A percentile compares a stretch with the other conserved stretches of the same genome.
These are phyloP conservation scores for Nitzschia sp. DNA, from an alignment of 108 stramenopile genomes.

Conservation along the genomic window DNA sequence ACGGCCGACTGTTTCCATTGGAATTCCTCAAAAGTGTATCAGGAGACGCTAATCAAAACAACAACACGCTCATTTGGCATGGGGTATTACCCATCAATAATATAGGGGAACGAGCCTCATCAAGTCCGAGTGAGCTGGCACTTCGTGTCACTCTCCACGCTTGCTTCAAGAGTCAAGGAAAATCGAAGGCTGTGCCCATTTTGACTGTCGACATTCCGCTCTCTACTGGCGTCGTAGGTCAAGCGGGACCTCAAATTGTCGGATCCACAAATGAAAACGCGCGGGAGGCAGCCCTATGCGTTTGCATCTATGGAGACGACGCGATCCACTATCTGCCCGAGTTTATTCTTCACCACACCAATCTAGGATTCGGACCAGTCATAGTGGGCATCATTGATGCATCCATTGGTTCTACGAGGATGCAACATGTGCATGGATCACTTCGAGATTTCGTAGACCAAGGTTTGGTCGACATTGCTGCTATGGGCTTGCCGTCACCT, in stretches of 20 bases:
- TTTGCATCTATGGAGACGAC: slow-evolving; percentile 7
- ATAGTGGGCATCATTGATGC: slow-evolving; percentile 16
- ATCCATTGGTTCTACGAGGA: neutral
- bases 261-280: neutral
- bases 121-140: neutral
- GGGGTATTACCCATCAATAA: neutral
- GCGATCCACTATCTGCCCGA: slow-evolving; percentile 10
- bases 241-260: slow-evolving; percentile 21
- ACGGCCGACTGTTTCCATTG: neutral
- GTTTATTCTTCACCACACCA: slow-evolving; percentile 27
- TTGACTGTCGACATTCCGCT: slow-evolving; percentile 28
- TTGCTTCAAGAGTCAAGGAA: neutral
- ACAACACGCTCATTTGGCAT: neutral
- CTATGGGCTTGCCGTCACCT: neutral
- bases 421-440: neutral
- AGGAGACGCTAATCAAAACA: slow-evolving; percentile 6
- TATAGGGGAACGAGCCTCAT: too few species aligned
- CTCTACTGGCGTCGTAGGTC: slow-evolving; percentile 22
- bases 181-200: neutral
- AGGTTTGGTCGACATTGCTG: slow-evolving; percentile 3
- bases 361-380: slow-evolving; percentile 25
- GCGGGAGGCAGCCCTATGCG: slow-evolving; percentile 10
- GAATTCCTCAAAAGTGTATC: neutral
- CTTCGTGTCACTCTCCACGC: neutral
- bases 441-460: slow-evolving; percentile 17